These are phyloP conservation scores for Eucalyptus pumila DNA, from an alignment of 345 rosid species.

Conservation along the genomic window DNA sequence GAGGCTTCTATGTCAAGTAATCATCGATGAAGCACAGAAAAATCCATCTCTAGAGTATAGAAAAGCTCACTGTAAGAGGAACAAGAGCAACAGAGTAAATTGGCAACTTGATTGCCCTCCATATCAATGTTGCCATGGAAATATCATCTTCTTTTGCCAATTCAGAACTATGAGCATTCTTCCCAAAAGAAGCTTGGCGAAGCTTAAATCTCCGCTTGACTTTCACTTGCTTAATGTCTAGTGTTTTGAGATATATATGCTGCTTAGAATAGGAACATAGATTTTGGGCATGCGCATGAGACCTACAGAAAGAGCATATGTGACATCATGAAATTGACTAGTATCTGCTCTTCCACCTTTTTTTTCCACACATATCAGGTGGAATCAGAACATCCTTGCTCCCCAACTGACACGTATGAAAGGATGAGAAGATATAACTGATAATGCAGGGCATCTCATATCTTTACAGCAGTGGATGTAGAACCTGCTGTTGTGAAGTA, in stretches of 20 bases:
- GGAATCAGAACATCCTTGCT: not conserved
- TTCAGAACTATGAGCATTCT: too few species aligned
- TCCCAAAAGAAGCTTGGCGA: not conserved
- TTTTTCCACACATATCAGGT: not conserved
- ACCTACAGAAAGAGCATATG: not conserved
- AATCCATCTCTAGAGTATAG: too few species aligned
- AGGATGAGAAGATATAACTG: not conserved
- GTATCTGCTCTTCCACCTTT: not conserved
- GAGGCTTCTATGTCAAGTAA: too few species aligned
- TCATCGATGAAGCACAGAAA: too few species aligned
- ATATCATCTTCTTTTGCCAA: too few species aligned
- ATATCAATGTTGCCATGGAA: too few species aligned
- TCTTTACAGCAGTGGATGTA: not conserved
- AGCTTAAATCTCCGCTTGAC: not conserved
- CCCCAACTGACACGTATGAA: not conserved
- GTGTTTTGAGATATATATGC: not conserved
- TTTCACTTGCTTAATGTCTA: not conserved
- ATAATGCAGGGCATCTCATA: not conserved
- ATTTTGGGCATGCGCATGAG: not conserved
- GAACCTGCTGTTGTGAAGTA: not conserved
- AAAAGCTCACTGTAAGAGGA: too few species aligned
- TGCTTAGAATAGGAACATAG: not conserved
- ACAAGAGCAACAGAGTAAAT: too few species aligned
- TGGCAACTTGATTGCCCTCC: too few species aligned
- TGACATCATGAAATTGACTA: not conserved